phyloP scores from a whole-genome alignment of 768 basidiomycete genomes.

The Tricholoma saponaceum region DNA sequence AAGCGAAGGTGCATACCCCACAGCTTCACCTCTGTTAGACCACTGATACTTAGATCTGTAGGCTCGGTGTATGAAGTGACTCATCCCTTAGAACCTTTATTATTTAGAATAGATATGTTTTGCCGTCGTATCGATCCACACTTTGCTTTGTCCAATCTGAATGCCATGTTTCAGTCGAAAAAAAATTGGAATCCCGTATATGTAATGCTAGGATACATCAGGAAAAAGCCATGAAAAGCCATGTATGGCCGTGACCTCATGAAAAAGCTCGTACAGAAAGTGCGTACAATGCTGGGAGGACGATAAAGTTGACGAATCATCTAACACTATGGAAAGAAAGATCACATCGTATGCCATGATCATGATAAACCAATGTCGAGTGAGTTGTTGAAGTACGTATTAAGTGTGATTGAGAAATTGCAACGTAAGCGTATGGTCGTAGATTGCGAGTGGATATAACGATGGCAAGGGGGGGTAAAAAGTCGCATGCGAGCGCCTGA shows the following conservation, averaged over 20 bases:
- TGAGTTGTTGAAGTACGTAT: conserved; percentile 9
- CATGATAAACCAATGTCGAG: conserved; percentile 8
- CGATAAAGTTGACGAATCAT: neutral
- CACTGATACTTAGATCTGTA: conserved; percentile 10
- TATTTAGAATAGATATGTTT: conserved; percentile 9
- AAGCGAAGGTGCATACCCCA: conserved; percentile 61
- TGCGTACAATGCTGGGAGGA: neutral
- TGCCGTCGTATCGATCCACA: conserved; percentile 4
- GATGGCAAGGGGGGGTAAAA: neutral
- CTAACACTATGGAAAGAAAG: neutral
- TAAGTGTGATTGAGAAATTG: conserved; percentile 6
- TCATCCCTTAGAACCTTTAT: conserved; percentile 3
- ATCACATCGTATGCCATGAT: conserved; percentile 22
- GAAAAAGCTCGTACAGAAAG: neutral
- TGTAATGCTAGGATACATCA: neutral
- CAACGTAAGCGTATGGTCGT: conserved; percentile 11
- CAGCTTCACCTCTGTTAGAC: conserved; percentile 2
- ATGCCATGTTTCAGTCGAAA: neutral
- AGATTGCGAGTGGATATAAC: conserved; percentile 15
- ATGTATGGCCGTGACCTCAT: neutral
- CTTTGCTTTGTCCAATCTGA: conserved; percentile 6
- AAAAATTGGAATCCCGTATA: neutral
- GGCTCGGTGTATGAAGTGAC: conserved; percentile 56
- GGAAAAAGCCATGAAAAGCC: neutral
- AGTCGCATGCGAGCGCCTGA: neutral